Evolutionary conservation across 2,329 filamentous ascomycete genomes (phyloP).

Genomic region (Fusarium beomiforme): DNA sequence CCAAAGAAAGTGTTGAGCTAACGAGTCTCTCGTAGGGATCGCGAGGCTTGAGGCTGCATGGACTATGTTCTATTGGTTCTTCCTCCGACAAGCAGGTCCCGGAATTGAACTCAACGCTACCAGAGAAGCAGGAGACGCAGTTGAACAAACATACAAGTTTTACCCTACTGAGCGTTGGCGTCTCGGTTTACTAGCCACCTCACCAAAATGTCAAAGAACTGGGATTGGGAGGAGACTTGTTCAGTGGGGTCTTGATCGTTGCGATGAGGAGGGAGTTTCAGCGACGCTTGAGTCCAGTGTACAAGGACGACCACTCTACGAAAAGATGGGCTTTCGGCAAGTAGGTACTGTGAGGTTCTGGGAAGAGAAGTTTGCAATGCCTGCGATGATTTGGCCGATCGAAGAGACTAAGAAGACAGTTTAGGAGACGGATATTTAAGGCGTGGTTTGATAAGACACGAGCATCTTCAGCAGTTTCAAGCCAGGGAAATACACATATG

Average conservation of each 20-base stretch:
- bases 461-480: neutral
- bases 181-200: conserved; percentile 15
- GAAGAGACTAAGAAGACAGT: neutral
- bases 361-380: neutral
- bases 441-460: neutral
- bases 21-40: neutral
- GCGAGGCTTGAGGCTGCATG: neutral
- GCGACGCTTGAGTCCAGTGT: conserved; percentile 15
- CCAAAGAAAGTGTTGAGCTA: accelerated
- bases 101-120: neutral
- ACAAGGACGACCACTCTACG: neutral
- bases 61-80: neutral
- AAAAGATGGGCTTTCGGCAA: conserved; percentile 17
- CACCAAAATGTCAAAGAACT: conserved; percentile 12
- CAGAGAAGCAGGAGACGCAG: neutral
- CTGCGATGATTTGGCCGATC: conserved; percentile 15
- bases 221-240: conserved; percentile 16
- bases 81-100: neutral
- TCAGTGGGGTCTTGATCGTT: conserved; percentile 24
- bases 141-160: neutral
- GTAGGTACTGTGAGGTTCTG: neutral
- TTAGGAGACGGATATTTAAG: neutral
- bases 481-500: too few relatives aligned
- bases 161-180: conserved; percentile 23
- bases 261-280: conserved; percentile 14